Base-by-base conservation (phyloP, 805 yeast species). In the Candida gorgasii region DNA sequence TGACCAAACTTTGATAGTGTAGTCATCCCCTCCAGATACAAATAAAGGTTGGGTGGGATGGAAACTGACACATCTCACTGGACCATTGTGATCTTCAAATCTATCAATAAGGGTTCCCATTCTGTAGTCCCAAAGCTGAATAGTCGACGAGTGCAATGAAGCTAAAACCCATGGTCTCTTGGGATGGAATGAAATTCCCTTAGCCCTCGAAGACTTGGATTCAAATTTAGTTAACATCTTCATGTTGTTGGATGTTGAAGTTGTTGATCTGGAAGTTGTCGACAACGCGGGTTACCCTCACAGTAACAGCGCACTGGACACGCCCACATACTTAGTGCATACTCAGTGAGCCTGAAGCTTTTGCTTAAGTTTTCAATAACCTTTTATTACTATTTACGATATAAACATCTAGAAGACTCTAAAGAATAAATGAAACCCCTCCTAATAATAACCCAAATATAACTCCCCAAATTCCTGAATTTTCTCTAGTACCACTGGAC, bases 121-220 rank as follows among this genome's bases (percentile, higher is more conserved):
- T 59, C 99, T 83, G 69, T 95, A 93, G 67, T 93, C 99, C 99
- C 99, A 93, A 50, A 93, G 76, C 66, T 95, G 99, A 62, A 93
- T 92, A n/a, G 97, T 89, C n/a, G 97, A 89, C 19, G 97, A 87
- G 65, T 92, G 93, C 47, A 95, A 76, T 6, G 98, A 89, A 24
- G 90, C 98, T 55, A 93, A 75, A 46, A 89, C 88, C 97, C 97
- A 93, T 46, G 99, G 97, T 64, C 93, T 75, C 52, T 82, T 82
- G 40, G 98, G 97, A 68, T 95, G 97, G 70, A 93, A 89, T 44
- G 99, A 97, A 61, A 93, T 87, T 52, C 97, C 95, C 69, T 93
- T 89, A 47, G 98, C 96, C 77, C 98, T 78, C 46, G 97, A 87
- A 50, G 97, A 89, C 78, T 93, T 89, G 60, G 98, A 90, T 72